These are phyloP conservation scores for Gossypium anomalum DNA, from an alignment of 345 rosid genomes.

Conservation along the genomic window DNA sequence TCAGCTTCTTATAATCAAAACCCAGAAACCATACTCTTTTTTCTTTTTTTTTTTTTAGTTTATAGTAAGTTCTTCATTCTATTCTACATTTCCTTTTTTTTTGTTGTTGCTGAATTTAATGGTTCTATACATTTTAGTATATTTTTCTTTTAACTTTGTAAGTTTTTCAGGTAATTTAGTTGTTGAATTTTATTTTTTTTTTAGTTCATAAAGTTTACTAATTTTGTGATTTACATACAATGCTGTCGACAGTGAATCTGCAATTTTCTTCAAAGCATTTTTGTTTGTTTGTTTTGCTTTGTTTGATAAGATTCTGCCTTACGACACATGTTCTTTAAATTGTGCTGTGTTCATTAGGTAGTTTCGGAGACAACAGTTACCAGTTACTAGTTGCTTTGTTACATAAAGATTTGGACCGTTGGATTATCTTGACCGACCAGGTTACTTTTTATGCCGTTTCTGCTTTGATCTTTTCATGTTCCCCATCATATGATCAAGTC, in stretches of 20 bases:
- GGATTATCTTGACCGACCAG: constrained; percentile 42
- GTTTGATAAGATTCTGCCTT: constrained; percentile 4
- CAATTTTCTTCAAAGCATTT: constrained; percentile 1
- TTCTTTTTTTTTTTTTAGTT: not conserved
- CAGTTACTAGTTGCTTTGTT: not conserved
- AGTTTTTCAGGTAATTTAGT: not conserved
- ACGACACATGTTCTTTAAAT: not conserved
- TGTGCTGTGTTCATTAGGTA: constrained; percentile 22
- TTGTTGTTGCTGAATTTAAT: not conserved
- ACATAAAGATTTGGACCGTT: constrained; percentile 6
- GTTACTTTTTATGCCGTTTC: constrained; percentile 20
- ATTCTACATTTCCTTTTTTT: not conserved
- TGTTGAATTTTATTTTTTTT: not conserved
- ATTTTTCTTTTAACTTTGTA: not conserved
- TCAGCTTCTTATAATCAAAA: not conserved
- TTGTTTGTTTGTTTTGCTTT: not conserved
- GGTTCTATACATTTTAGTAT: not conserved
- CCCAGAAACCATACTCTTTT: not conserved
- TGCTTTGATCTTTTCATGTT: constrained; percentile 13
- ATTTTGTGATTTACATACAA: not conserved
- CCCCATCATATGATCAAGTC: constrained; percentile 16
- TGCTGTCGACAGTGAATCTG: not conserved
- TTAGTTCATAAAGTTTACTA: not conserved
- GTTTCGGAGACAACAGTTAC: constrained; percentile 12
- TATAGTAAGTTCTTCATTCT: constrained; percentile 20